A percentile compares a stretch with the other conserved stretches of the same genome.
phyloP scores from a whole-genome alignment of 352 stramenopile species.

The Paralagenidium karlingii region DNA sequence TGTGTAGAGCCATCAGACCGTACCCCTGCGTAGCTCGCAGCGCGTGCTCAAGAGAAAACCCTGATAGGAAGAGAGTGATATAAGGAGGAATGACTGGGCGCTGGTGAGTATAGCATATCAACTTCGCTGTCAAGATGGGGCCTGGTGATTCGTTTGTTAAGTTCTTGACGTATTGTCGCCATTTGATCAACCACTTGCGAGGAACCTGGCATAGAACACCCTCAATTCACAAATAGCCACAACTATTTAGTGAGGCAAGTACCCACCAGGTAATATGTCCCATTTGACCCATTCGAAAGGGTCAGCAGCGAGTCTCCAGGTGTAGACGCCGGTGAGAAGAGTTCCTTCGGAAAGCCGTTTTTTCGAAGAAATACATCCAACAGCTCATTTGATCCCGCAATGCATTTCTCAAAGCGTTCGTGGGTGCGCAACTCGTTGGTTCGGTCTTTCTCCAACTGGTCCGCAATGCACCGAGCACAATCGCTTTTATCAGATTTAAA shows the following conservation, averaged over 20 bases:
- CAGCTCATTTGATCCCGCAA: constrained; percentile 45
- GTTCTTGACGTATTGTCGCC: constrained; percentile 62
- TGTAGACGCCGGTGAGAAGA: constrained; percentile 51
- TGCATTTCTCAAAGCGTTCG: constrained; percentile 48
- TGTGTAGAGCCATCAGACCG: constrained; percentile 4
- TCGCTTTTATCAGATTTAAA: no score
- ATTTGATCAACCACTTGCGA: constrained; percentile 75
- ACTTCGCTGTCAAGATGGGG: constrained; percentile 65
- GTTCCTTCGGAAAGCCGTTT: constrained; percentile 54
- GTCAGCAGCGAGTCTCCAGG: constrained; percentile 40
- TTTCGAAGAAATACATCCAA: constrained; percentile 67
- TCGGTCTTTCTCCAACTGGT: constrained; percentile 37
- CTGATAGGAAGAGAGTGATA: constrained; percentile 79
- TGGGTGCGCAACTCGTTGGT: constrained; percentile 36
- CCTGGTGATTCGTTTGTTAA: constrained; percentile 38
- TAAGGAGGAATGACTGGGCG: constrained; percentile 68
- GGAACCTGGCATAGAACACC: constrained; percentile 27
- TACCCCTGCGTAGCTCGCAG: constrained; percentile 62
- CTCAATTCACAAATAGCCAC: not conserved
- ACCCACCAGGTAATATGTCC: constrained; percentile 31
- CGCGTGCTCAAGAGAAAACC: constrained; percentile 66
- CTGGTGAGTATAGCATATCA: constrained; percentile 70
- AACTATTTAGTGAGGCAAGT: constrained; percentile 1
- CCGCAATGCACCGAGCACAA: constrained; percentile 37
- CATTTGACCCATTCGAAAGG: constrained; percentile 15